These are phyloP conservation scores for Trichocladium uniseriatum DNA, from an alignment of 495 filamentous ascomycete genomes.

Conservation along the genomic window DNA sequence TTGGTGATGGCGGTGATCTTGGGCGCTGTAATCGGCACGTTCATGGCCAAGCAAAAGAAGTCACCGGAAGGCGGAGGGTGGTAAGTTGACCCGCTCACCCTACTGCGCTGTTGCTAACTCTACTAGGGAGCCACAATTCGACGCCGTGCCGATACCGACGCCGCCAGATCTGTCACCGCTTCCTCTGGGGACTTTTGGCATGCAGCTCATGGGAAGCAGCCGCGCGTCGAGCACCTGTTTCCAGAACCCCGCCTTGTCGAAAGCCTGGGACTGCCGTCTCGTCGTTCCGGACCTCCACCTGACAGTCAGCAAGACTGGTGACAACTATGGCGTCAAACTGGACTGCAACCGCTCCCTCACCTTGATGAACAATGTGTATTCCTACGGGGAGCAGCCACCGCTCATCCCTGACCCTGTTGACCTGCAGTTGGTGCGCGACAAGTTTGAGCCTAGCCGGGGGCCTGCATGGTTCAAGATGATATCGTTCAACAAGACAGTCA, in stretches of 20 bases:
- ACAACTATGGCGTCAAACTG: slow-evolving; percentile 29
- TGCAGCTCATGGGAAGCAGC: slow-evolving; percentile 43
- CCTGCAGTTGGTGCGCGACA: slow-evolving; percentile 57
- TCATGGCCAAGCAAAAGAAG: slow-evolving; percentile 24
- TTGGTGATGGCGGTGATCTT: slow-evolving; percentile 54
- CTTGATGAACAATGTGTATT: slow-evolving; percentile 32
- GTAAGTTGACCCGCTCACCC: not conserved
- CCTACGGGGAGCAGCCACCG: slow-evolving; percentile 70
- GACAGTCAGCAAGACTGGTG: slow-evolving; percentile 16
- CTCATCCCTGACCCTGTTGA: slow-evolving; percentile 37
- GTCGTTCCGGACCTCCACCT: slow-evolving; percentile 29
- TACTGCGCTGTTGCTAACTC: slow-evolving; percentile 9
- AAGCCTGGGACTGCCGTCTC: slow-evolving; percentile 60
- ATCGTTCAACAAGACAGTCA: slow-evolving; percentile 72
- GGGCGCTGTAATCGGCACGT: slow-evolving; percentile 43
- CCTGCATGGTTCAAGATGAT: slow-evolving; percentile 67
- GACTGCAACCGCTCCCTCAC: slow-evolving; percentile 27
- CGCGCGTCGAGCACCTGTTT: slow-evolving; percentile 60
- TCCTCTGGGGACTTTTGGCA: slow-evolving; percentile 53
- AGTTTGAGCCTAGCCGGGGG: slow-evolving; percentile 48
- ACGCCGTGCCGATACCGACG: slow-evolving; percentile 53
- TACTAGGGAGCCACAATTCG: slow-evolving; percentile 41
- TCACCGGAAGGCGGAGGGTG: slow-evolving; percentile 19
- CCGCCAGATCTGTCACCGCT: slow-evolving; percentile 49
- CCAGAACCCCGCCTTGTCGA: slow-evolving; percentile 44